Evolutionary conservation across 1,284 basidiomycete genomes (phyloP).

Genomic region (Mycena sp.): DNA sequence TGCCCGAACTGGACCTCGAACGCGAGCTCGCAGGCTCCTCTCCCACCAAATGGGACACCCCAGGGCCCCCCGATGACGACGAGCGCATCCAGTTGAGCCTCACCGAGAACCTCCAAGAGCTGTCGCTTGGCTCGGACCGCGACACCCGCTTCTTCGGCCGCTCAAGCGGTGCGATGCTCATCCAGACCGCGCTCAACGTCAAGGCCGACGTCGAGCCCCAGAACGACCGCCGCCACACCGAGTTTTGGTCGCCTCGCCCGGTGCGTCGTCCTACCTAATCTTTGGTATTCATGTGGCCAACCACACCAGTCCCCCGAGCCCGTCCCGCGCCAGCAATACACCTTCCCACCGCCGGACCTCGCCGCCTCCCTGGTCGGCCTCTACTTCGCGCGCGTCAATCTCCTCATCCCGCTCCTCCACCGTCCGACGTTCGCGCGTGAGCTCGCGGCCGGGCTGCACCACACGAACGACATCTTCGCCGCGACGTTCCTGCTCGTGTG

Average conservation of each 20-base stretch:
- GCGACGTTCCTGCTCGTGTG: constrained; percentile 69
- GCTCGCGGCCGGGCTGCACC: constrained; percentile 58
- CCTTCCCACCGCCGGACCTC: constrained; percentile 59
- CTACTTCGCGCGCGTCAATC: constrained; percentile 66
- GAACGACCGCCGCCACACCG: constrained; percentile 27
- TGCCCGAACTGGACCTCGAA: constrained; percentile 19
- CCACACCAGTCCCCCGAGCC: constrained; percentile 11
- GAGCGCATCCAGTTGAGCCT: constrained; percentile 19
- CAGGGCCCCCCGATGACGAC: neutral
- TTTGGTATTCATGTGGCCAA: constrained; percentile 36
- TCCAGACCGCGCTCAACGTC: constrained; percentile 59
- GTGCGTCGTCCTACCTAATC: constrained; percentile 32
- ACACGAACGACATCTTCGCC: constrained; percentile 61
- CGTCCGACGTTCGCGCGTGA: constrained; percentile 64
- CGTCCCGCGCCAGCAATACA: constrained; percentile 30
- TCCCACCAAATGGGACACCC: neutral
- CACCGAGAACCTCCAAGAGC: constrained; percentile 39
- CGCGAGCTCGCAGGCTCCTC: constrained; percentile 1
- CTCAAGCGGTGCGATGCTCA: constrained; percentile 63
- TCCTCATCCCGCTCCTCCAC: constrained; percentile 67
- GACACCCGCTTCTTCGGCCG: constrained; percentile 65
- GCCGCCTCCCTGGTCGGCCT: constrained; percentile 60
- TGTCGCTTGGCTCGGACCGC: constrained; percentile 44
- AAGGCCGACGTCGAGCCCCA: constrained; percentile 52
- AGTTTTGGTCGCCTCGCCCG: constrained; percentile 27